Conservation (phyloP, 106 monocot genomes). For the Xerophyta viscosa region DNA sequence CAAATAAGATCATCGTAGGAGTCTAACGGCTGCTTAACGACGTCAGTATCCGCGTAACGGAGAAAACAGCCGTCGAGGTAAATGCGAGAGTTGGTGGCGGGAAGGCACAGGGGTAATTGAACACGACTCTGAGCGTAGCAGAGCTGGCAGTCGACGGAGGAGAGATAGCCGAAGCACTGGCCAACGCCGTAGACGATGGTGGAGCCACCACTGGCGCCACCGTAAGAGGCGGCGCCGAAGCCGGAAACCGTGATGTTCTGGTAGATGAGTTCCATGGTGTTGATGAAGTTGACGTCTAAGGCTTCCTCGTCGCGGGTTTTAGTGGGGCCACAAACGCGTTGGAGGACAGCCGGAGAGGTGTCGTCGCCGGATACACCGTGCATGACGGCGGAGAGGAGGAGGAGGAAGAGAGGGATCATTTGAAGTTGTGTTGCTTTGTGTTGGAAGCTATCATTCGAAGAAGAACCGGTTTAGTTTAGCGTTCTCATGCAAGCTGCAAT, state of each 20-base stretch:
- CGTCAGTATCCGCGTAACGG: slow-evolving; percentile 19
- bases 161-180: slow-evolving; percentile 39
- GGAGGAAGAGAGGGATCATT: slow-evolving; percentile 18
- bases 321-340: slow-evolving; percentile 19
- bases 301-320: slow-evolving; percentile 4
- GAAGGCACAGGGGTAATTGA: slow-evolving; percentile 35
- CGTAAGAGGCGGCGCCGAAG: slow-evolving; percentile 14
- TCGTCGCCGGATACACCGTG: not conserved
- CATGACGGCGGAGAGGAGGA: not conserved
- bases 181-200: slow-evolving; percentile 32
- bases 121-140: slow-evolving; percentile 33
- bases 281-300: slow-evolving; percentile 38
- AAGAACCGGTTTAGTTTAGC: no score
- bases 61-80: slow-evolving; percentile 52
- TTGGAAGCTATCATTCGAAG: not conserved
- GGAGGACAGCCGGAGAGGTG: slow-evolving; percentile 8
- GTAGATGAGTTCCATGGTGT: slow-evolving; percentile 25
- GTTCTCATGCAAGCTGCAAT: no score
- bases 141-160: slow-evolving; percentile 29
- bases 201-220: not conserved
- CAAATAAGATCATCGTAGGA: slow-evolving; percentile 13
- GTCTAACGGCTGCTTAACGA: slow-evolving; percentile 22
- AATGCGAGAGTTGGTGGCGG: slow-evolving; percentile 20
- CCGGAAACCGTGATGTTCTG: slow-evolving; percentile 24
- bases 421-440: not conserved